A percentile compares a stretch with the other conserved stretches of the same genome.
Evolutionary conservation across 208 protist species (phyloP).

Genomic region (Acanthamoeba sp.): DNA sequence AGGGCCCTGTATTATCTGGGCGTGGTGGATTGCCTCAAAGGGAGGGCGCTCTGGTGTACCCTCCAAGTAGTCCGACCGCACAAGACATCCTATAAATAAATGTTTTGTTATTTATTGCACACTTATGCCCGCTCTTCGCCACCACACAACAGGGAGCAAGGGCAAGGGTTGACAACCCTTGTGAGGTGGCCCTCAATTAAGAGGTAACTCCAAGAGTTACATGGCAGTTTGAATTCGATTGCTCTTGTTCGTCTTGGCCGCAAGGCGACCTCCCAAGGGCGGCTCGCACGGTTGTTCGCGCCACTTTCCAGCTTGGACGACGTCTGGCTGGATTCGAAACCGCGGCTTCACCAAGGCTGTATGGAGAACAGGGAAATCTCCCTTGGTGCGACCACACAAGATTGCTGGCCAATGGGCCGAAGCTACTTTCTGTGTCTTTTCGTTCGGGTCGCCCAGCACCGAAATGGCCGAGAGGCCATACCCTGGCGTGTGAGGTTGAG

Average conservation of each 20-base stretch:
- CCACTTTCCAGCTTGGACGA: no score
- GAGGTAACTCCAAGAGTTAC: no score
- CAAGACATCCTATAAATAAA: not conserved
- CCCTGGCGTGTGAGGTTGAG: not conserved
- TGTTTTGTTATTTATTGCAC: not conserved
- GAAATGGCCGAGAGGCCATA: not conserved
- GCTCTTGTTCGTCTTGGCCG: no score
- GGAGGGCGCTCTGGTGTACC: not conserved
- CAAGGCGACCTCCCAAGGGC: no score
- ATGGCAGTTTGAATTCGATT: no score
- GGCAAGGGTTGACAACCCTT: no score
- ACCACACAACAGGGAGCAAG: no score
- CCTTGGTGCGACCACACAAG: not conserved
- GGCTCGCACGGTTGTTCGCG: no score
- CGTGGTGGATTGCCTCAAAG: not conserved
- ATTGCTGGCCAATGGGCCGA: not conserved
- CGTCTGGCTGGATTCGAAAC: not conserved
- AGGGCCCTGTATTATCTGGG: not conserved
- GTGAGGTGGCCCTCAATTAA: no score
- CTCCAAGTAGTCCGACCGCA: not conserved
- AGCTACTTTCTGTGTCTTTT: constrained; percentile 33
- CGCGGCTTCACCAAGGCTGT: not conserved
- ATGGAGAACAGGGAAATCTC: not conserved
- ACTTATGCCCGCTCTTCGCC: no score
- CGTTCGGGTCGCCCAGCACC: not conserved